phyloP scores from a whole-genome alignment of 1,284 basidiomycete species.

The Fomitopsis schrenkii region DNA sequence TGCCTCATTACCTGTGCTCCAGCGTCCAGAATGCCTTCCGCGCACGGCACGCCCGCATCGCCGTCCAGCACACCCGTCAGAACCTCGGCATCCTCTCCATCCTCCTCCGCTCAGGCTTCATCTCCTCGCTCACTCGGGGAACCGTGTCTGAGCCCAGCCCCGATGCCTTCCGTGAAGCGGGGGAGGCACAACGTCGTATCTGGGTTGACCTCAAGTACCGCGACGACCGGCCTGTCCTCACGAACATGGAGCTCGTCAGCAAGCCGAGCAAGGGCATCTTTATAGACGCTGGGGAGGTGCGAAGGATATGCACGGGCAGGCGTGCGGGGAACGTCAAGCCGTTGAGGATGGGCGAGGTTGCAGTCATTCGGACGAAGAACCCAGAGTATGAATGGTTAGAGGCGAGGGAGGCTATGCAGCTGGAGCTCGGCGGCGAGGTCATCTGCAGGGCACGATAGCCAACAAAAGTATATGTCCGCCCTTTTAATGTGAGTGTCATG shows the following conservation, averaged over 20 bases:
- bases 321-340: constrained; percentile 71
- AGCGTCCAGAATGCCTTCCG: constrained; percentile 87
- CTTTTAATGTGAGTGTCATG: background rate
- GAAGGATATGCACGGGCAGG: constrained; percentile 70
- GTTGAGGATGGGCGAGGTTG: constrained; percentile 82
- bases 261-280: constrained; percentile 72
- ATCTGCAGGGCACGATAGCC: constrained; percentile 57
- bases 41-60: constrained; percentile 70
- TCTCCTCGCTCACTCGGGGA: constrained; percentile 78
- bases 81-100: constrained; percentile 82
- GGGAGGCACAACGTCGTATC: constrained; percentile 65
- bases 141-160: constrained; percentile 68
- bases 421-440: constrained; percentile 67
- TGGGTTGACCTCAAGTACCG: constrained; percentile 92
- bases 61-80: constrained; percentile 76
- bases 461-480: background rate
- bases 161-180: constrained; percentile 47
- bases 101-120: constrained; percentile 83
- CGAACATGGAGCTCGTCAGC: constrained; percentile 69
- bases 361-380: constrained; percentile 68
- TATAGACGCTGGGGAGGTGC: constrained; percentile 70
- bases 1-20: constrained; percentile 80
- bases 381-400: constrained; percentile 71
- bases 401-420: constrained; percentile 64
- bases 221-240: constrained; percentile 78